Percentiles rank a stretch among this genome's conserved stretches.
These are phyloP conservation scores for Adenanthera pavonina DNA, from an alignment of 306 rosid genomes.

Conservation along the genomic window DNA sequence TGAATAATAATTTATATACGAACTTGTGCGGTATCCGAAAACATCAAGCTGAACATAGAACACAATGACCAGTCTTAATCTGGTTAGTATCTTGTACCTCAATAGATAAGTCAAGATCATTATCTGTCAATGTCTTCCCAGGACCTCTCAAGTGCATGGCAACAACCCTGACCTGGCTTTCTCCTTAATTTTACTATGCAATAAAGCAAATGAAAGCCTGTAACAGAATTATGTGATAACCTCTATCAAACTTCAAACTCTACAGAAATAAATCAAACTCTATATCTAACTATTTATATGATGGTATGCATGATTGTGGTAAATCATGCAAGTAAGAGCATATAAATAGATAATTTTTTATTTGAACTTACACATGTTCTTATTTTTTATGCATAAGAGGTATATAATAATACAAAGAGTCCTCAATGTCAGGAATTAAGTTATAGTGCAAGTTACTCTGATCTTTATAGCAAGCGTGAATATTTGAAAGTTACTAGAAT, in stretches of 20 bases:
- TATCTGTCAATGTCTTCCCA: slow-evolving; percentile 81
- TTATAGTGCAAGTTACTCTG: neutral
- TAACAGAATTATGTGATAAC: slow-evolving; percentile 25
- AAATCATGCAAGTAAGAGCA: neutral
- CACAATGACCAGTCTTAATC: slow-evolving; percentile 4
- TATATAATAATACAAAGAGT: neutral
- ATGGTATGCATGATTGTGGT: neutral
- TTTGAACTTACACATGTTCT: neutral
- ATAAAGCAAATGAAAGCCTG: slow-evolving; percentile 93
- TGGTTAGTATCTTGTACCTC: slow-evolving; percentile 58
- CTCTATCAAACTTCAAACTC: slow-evolving; percentile 36
- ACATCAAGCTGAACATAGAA: slow-evolving; percentile 6
- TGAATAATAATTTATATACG: slow-evolving; percentile 20
- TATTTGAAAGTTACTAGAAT: neutral
- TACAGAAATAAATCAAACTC: slow-evolving; percentile 26
- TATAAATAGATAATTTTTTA: neutral
- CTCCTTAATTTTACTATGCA: slow-evolving; percentile 76
- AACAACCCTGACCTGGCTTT: slow-evolving; percentile 84
- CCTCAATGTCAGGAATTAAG: slow-evolving; percentile 17
- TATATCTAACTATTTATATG: neutral
- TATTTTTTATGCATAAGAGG: neutral
- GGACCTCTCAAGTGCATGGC: slow-evolving; percentile 97
- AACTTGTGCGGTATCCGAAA: slow-evolving; percentile 30
- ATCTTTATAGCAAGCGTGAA: neutral
- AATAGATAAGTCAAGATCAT: slow-evolving; percentile 80